phyloP scores from a whole-genome alignment of 306 rosid species.

The Lablab purpureus region DNA sequence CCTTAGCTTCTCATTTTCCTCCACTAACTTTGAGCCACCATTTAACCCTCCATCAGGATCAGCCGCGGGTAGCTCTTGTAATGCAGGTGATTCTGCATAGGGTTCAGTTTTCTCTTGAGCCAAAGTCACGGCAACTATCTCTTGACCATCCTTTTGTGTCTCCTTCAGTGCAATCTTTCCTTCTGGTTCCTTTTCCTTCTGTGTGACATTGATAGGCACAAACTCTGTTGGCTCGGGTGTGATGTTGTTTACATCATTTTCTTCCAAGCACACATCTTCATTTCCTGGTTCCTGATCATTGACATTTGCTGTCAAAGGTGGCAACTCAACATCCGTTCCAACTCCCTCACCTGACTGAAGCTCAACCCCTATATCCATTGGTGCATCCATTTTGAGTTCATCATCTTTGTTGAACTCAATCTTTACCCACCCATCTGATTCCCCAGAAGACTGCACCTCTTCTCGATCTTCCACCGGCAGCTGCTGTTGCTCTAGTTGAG shows the following conservation, averaged over 20 bases:
- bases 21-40: constrained; percentile 38
- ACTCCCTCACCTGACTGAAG: not conserved
- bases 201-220: not conserved
- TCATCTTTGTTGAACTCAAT: constrained; percentile 26
- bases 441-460: constrained; percentile 37
- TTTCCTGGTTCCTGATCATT: not conserved
- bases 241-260: not conserved
- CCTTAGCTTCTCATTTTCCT: constrained; percentile 70
- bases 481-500: constrained; percentile 20
- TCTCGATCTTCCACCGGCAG: constrained; percentile 33
- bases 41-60: not conserved
- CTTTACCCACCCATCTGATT: constrained; percentile 39
- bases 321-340: not conserved
- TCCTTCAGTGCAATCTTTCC: not conserved
- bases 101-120: constrained; percentile 2
- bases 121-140: not conserved
- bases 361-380: not conserved
- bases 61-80: not conserved
- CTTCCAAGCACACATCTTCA: constrained; percentile 17
- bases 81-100: not conserved
- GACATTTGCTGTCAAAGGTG: not conserved
- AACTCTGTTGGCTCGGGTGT: not conserved
- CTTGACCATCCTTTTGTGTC: not conserved
- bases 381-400: constrained; percentile 10
- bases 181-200: constrained; percentile 3